Evolutionary conservation across 768 basidiomycete species (phyloP), one percentile per base, ranked within the genome.

Genomic region (Suillus tomentosus): DNA sequence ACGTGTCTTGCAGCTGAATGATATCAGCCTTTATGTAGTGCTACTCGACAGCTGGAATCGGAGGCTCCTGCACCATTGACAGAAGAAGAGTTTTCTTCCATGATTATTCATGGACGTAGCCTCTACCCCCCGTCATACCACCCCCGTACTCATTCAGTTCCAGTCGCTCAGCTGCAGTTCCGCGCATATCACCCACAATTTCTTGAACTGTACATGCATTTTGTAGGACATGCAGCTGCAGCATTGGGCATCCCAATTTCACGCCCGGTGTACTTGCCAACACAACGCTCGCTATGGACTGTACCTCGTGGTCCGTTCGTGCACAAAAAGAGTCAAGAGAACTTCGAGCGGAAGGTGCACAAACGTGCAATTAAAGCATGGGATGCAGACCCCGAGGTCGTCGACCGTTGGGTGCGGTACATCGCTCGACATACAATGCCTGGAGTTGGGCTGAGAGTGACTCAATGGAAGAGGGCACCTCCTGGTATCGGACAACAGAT

Each of bases 241-340:
- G 87, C 93, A 1, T 83, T 99, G 48, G 90, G 85, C 19, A 92
- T 96, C 51, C 94, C 95, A 1, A 80, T 84, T 40, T 89, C 92
- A 3, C 80, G 82, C 19, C 81, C 87, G 13, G 81, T 82, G 15
- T 77, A 78, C 5, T 85, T 96, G 0, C 95, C 94, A 0, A 92
- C 85, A 3, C 81, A 88, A 67, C 89, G 92, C 53, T 81, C 84
- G 5, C 79, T 97, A 11, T 94, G 92, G 88, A 97, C 96, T 0
- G 95, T 97, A 19, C 82, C 84, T 10, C 85, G 89, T 42, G 85
- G 87, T 4, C 96, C 96, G 11, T 99, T 99, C 73, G 88, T 86
- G 6, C 90, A 96, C 76, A 99, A 99, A 73, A 97, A 96, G 77
- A 80, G 85, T 19, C 95, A 98, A 77, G 95, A 99, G 80, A 99